A percentile compares a stretch with the other conserved stretches of the same genome.
These are phyloP conservation scores for Arbutus unedo DNA, from an alignment of 148 eudicot species.

Conservation along the genomic window DNA sequence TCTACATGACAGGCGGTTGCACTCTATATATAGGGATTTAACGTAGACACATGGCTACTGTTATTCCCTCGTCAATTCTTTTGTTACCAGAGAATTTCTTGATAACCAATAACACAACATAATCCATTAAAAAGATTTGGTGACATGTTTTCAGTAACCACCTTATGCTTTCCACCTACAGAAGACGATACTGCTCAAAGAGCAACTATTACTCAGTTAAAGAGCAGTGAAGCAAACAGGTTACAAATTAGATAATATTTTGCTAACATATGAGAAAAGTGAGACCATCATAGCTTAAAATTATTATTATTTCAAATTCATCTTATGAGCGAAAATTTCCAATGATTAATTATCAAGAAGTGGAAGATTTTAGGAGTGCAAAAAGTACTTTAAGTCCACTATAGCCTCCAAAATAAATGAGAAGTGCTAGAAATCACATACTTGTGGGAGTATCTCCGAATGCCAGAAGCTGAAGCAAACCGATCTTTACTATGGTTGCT, in stretches of 20 bases:
- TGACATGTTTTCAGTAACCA: not conserved
- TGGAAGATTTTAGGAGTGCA: not conserved
- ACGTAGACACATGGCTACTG: not conserved
- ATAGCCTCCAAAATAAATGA: not conserved
- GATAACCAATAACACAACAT: not conserved
- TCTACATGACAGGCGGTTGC: too few species aligned
- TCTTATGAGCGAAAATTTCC: not conserved
- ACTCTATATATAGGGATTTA: not conserved
- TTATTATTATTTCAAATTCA: not conserved
- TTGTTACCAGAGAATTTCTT: not conserved
- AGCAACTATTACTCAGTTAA: not conserved
- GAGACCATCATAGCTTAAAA: not conserved
- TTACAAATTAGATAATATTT: not conserved
- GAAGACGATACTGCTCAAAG: not conserved
- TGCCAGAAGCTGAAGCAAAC: conserved; percentile 62
- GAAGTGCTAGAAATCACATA: conserved; percentile 35
- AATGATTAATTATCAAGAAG: not conserved
- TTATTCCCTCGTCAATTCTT: not conserved
- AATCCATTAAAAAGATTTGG: not conserved
- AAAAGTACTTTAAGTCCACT: not conserved
- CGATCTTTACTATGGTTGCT: conserved; percentile 54
- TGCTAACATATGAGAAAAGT: not conserved
- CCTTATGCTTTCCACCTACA: not conserved
- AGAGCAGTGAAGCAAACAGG: not conserved
- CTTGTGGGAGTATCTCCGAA: conserved; percentile 81